Evolutionary conservation across 2,329 filamentous ascomycete species (phyloP).

Genomic region (Didymella keratinophila): DNA sequence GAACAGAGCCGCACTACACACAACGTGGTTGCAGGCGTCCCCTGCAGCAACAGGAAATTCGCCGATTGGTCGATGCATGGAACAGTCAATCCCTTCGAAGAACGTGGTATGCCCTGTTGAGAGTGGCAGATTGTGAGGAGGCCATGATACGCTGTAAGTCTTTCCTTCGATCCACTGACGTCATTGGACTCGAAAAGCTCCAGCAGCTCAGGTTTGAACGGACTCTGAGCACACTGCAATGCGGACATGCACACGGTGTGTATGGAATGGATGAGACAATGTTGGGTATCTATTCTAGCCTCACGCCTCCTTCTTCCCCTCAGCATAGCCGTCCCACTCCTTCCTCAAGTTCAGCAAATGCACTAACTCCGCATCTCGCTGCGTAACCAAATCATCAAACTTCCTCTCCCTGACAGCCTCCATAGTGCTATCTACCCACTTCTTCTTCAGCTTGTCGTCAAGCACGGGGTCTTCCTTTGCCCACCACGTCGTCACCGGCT

Average conservation of each 20-base stretch:
- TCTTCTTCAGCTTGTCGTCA: conserved; percentile 26
- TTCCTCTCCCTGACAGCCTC: conserved; percentile 19
- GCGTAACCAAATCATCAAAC: conserved; percentile 20
- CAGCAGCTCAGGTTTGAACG: background rate
- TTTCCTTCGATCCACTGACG: background rate
- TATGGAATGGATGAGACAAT: background rate
- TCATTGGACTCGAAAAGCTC: background rate
- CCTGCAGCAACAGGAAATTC: conserved; percentile 45
- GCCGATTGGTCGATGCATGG: background rate
- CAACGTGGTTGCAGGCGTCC: background rate
- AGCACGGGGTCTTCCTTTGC: conserved; percentile 23
- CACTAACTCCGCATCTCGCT: conserved; percentile 29
- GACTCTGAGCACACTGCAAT: background rate
- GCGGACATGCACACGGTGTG: background rate
- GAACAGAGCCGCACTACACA: conserved; percentile 6
- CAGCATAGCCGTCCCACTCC: conserved; percentile 25
- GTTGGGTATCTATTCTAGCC: background rate
- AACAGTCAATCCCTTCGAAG: background rate
- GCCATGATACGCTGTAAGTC: background rate
- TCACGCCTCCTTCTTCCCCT: conserved; percentile 35
- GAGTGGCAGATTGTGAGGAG: background rate
- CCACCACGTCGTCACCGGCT: conserved; percentile 31
- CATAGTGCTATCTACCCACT: conserved; percentile 27
- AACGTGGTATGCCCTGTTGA: background rate
- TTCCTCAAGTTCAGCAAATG: conserved; percentile 22